phyloP scores from a whole-genome alignment of 331 rosid genomes.

The Quercus tomentella region DNA sequence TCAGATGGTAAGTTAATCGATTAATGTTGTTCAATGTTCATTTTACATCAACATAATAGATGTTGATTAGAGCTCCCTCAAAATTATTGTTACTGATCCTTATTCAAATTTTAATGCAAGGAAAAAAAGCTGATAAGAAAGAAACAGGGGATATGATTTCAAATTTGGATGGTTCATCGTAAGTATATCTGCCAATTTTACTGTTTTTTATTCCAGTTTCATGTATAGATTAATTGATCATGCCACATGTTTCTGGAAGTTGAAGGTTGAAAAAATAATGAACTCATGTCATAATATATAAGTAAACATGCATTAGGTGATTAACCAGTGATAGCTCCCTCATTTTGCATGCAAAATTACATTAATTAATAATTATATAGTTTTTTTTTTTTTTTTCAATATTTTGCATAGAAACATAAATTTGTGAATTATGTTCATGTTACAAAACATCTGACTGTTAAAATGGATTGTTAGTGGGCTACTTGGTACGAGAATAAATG shows the following conservation, averaged over 20 bases:
- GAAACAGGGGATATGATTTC: conserved; percentile 78
- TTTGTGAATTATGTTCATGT: neutral
- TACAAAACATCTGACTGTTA: neutral
- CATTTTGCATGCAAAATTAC: conserved; percentile 1
- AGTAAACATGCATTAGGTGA: neutral
- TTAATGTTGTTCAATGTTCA: conserved; percentile 10
- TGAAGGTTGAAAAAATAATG: neutral
- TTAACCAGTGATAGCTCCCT: neutral
- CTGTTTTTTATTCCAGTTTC: neutral
- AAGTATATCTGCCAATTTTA: conserved; percentile 40
- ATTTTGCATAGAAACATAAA: neutral
- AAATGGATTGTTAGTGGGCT: conserved; percentile 1
- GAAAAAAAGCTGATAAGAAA: conserved; percentile 87
- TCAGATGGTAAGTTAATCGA: conserved; percentile 74
- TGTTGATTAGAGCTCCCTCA: conserved; percentile 1
- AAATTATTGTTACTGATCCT: conserved; percentile 21
- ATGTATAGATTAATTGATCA: conserved; percentile 9
- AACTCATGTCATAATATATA: neutral
- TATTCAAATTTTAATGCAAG: conserved; percentile 50
- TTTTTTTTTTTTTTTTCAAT: neutral
- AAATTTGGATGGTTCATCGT: conserved; percentile 84
- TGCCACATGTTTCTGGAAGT: neutral
- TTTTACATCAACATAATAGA: neutral
- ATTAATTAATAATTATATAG: neutral
- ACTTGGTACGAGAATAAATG: conserved; percentile 9